Evolutionary conservation across 2,329 filamentous ascomycete species (phyloP).

Genomic region (Verticillium tricorpus): DNA sequence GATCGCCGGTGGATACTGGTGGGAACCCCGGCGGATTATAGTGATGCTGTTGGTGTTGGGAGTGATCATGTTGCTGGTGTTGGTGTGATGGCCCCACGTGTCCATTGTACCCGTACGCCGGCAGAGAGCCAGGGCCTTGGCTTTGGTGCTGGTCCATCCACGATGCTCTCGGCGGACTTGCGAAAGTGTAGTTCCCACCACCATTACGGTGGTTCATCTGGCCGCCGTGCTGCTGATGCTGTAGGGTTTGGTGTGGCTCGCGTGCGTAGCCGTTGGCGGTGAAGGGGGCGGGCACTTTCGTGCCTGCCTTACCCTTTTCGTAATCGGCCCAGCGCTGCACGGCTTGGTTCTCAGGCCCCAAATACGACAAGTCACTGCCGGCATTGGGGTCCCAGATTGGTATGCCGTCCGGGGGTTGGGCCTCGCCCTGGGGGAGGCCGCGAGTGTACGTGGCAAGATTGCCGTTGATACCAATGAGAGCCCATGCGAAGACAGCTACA

Average conservation of each 20-base stretch:
- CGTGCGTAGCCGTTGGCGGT: not conserved
- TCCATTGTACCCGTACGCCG: not conserved
- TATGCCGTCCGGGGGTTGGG: slow-evolving; percentile 55
- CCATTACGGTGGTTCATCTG: not conserved
- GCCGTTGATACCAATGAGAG: slow-evolving; percentile 74
- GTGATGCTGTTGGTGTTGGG: not conserved
- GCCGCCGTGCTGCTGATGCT: slow-evolving; percentile 4
- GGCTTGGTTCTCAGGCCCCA: slow-evolving; percentile 31
- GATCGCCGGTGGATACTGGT: not conserved
- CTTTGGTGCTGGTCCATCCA: not conserved
- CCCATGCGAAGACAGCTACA: slow-evolving; percentile 86
- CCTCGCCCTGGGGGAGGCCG: slow-evolving; percentile 59
- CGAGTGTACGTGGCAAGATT: slow-evolving; percentile 60
- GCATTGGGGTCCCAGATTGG: slow-evolving; percentile 53
- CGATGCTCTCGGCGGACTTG: not conserved
- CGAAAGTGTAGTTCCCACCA: not conserved
- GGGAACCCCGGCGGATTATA: not conserved
- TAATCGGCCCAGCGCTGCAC: slow-evolving; percentile 20
- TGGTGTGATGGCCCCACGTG: not conserved
- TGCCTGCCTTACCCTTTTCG: slow-evolving; percentile 9
- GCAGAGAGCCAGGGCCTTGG: not conserved
- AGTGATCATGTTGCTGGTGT: not conserved
- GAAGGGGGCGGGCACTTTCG: not conserved
- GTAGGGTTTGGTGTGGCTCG: not conserved
- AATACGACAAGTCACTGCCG: slow-evolving; percentile 21